Percentiles rank a stretch among this genome's conserved stretches.
Conservation (phyloP, 371 early-diverging fungal genomes). For the Actinomortierella ambigua region DNA sequence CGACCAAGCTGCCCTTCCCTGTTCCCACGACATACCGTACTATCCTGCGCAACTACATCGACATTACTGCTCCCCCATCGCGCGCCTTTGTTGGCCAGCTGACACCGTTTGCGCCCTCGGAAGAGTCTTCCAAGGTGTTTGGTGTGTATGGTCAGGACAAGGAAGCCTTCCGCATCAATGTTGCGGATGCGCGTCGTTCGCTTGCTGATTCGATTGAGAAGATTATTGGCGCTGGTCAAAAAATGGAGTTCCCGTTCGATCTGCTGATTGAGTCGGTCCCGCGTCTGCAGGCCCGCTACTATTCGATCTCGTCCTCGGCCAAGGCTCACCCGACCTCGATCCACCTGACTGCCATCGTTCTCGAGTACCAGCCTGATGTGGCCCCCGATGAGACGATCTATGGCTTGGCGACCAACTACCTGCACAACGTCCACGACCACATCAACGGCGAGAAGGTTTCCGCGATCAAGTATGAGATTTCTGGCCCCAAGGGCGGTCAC, state of each 20-base stretch:
- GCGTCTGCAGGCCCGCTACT: slow-evolving; percentile 89
- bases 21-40: slow-evolving; percentile 85
- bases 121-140: slow-evolving; percentile 56
- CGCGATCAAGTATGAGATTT: slow-evolving; percentile 51
- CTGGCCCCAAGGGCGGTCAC: slow-evolving; percentile 54
- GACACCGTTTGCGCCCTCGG: slow-evolving; percentile 62
- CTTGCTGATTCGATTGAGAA: slow-evolving; percentile 70
- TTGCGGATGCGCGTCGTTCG: slow-evolving; percentile 66
- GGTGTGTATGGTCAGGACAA: slow-evolving; percentile 72
- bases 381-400: slow-evolving; percentile 59
- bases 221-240: slow-evolving; percentile 46
- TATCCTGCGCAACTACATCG: slow-evolving; percentile 90
- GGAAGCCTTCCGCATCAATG: slow-evolving; percentile 65
- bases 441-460: slow-evolving; percentile 41
- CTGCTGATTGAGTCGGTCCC: slow-evolving; percentile 80
- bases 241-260: slow-evolving; percentile 66
- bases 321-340: slow-evolving; percentile 72
- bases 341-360: slow-evolving; percentile 86
- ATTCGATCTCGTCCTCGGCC: slow-evolving; percentile 92
- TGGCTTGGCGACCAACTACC: slow-evolving; percentile 81
- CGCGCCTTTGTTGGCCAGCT: slow-evolving; percentile 66
- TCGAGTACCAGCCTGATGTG: slow-evolving; percentile 71
- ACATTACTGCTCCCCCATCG: slow-evolving; percentile 76
- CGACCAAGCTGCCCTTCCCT: slow-evolving; percentile 87
- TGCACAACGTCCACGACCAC: slow-evolving; percentile 56